Base-by-base conservation (phyloP, 2,329 filamentous ascomycete genomes). In the Hypoxylon sp. region DNA sequence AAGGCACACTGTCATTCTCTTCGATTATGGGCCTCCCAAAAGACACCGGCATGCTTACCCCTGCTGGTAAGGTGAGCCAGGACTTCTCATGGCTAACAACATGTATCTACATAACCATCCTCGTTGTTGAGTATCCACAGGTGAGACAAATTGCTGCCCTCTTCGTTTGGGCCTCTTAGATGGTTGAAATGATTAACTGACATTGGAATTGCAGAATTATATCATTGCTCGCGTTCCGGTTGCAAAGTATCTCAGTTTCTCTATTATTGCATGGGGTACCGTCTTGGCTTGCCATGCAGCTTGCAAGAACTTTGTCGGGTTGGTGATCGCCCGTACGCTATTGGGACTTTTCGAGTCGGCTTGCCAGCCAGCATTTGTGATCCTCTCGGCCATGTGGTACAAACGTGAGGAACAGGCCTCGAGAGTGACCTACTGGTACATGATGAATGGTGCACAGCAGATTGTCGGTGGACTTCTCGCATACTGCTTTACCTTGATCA, bases 381-480 rank as follows among this genome's bases (percentile, higher is more conserved):
- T 93, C 56, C 82, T 93, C 60, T 90, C 86, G 0, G 83, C 85
- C 34, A 91, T 91, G 82, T 93, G 90, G 90, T 93, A 93, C 77
- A 87, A 86, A 65, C 83, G 89, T 34, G 86, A 90, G 60, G 90
- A 93, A 72, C 91, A 93, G 74, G 86, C 89, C 0, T 78, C 85
- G 0, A 86, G 87, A 4, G 89, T 92, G 2, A 90, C 89, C 0
- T 91, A 89, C 77, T 93, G 90, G 90, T 90, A 91, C 77, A 91
- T 91, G 87, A 93, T 92, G 89, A 93, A 93, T 75, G 90, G 91
- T 1, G 85, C 83, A 0, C 90, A 93, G 75, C 90, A 92, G 74
- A 90, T 93, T 55, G 89, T 92, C 6, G 90, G 90, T 32, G 91
- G 91, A 5, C 83, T 93, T 0, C 81, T 93, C 0, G 90, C 90